Conservation (phyloP, 495 filamentous ascomycete species). For the Aspergillus conjunctus region DNA sequence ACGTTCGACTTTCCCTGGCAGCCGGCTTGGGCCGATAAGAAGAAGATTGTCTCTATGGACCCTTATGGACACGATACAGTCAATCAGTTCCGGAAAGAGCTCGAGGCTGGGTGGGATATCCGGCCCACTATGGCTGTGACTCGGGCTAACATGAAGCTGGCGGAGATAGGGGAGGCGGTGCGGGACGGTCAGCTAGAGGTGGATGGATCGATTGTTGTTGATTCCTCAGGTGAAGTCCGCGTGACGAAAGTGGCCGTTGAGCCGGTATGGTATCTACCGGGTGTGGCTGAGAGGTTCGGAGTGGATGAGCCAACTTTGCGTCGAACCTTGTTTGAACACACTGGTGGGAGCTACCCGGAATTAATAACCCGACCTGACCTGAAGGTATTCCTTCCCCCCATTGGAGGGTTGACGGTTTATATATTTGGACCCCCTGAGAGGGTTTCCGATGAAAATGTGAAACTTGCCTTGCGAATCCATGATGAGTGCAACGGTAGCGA, state of each 20-base stretch:
- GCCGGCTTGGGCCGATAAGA: conserved; percentile 84
- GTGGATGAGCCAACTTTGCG: conserved; percentile 90
- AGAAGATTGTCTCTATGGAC: conserved; percentile 98
- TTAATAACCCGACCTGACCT: conserved; percentile 91
- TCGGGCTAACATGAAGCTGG: conserved; percentile 93
- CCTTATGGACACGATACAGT: conserved; percentile 79
- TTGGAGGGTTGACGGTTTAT: conserved; percentile 95
- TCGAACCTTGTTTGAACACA: conserved; percentile 89
- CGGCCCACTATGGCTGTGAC: conserved; percentile 95
- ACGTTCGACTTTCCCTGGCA: conserved; percentile 86
- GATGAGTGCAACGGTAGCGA: conserved; percentile 98
- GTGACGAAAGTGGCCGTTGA: conserved; percentile 98
- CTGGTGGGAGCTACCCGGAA: conserved; percentile 89
- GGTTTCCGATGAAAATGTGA: conserved; percentile 84
- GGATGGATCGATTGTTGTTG: conserved; percentile 90
- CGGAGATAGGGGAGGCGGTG: conserved; percentile 89
- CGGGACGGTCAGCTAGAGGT: conserved; percentile 74
- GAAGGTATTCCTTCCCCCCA: conserved; percentile 94
- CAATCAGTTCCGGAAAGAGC: conserved; percentile 41
- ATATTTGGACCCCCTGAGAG: conserved; percentile 94
- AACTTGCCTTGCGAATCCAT: conserved; percentile 86
- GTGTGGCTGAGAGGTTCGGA: conserved; percentile 92
- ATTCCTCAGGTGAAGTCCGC: conserved; percentile 78
- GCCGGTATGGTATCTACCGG: conserved; percentile 94
- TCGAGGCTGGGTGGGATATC: conserved; percentile 80